These are phyloP conservation scores for Zalaria sp. DNA, from an alignment of 2,329 filamentous ascomycete species.

Conservation along the genomic window DNA sequence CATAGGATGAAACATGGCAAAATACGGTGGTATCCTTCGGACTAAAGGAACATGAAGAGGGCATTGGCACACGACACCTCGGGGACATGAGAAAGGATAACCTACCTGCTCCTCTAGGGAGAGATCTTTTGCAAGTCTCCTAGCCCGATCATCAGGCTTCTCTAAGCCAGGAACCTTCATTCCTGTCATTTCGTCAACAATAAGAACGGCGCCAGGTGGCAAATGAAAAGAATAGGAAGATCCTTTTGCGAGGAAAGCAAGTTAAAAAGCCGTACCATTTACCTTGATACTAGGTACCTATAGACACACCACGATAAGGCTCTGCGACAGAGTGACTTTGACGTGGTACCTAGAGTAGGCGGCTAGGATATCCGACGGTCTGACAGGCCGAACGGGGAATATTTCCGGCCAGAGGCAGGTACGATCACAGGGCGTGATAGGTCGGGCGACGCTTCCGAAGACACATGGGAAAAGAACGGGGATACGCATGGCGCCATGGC, in stretches of 20 bases:
- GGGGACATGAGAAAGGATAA: not conserved
- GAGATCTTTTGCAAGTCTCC: not conserved
- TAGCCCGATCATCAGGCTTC: not conserved
- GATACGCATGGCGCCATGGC: no score
- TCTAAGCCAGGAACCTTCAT: not conserved
- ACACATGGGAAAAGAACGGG: no score
- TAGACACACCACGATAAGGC: no score
- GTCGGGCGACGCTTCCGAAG: no score
- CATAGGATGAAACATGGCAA: not conserved
- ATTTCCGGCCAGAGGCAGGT: no score
- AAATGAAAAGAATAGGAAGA: not conserved
- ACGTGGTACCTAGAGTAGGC: no score
- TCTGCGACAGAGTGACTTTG: no score
- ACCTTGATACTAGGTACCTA: not conserved
- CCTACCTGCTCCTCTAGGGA: not conserved
- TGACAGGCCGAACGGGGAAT: no score
- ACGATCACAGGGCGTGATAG: no score
- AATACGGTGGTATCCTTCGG: not conserved
- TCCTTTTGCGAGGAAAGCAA: not conserved
- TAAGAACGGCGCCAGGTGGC: not conserved
- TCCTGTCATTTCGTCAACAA: not conserved
- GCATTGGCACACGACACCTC: not conserved
- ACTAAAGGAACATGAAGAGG: not conserved
- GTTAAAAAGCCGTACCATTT: not conserved
- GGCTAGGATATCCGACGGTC: no score